A percentile compares a stretch with the other conserved stretches of the same genome.
Conservation (phyloP, 176 grass and related monocot genomes). For the Olyra latifolia region DNA sequence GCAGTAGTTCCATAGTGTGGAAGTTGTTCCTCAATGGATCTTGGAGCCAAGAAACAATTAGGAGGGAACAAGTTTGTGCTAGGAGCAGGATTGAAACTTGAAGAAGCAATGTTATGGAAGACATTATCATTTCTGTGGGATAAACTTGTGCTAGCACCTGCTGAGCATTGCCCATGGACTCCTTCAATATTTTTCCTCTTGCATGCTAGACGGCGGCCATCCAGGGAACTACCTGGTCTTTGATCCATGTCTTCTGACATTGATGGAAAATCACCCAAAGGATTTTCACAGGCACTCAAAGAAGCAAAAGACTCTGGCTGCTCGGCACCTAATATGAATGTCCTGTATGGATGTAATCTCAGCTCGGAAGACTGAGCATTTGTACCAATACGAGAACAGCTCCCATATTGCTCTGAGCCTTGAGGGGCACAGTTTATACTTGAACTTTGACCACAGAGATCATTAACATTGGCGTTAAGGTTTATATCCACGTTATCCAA, state of each 20-base stretch:
- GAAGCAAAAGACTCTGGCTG: conserved; percentile 45
- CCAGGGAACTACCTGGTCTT: conserved; percentile 56
- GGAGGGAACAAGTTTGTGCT: conserved; percentile 37
- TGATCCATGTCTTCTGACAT: conserved; percentile 50
- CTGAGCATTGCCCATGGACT: conserved; percentile 53
- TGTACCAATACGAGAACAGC: conserved; percentile 12
- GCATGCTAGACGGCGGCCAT: conserved; percentile 59
- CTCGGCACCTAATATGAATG: conserved; percentile 39
- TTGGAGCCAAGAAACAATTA: conserved; percentile 37
- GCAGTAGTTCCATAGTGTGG: conserved; percentile 27
- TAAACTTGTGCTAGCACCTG: conserved; percentile 48
- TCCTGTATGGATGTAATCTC: conserved; percentile 51
- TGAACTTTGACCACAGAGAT: conserved; percentile 42
- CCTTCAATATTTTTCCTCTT: conserved; percentile 84
- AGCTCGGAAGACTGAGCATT: conserved; percentile 34
- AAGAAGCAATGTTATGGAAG: conserved; percentile 50
- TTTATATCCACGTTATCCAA: conserved; percentile 49
- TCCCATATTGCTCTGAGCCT: conserved; percentile 31
- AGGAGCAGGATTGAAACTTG: conserved; percentile 41
- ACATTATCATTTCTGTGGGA: conserved; percentile 41
- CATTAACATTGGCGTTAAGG: conserved; percentile 30
- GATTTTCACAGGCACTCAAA: conserved; percentile 39
- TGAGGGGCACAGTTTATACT: conserved; percentile 36
- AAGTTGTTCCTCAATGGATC: conserved; percentile 49
- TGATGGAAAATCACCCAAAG: conserved; percentile 42